phyloP scores from a whole-genome alignment of 352 stramenopile species.

The Blastocystis sp. region DNA sequence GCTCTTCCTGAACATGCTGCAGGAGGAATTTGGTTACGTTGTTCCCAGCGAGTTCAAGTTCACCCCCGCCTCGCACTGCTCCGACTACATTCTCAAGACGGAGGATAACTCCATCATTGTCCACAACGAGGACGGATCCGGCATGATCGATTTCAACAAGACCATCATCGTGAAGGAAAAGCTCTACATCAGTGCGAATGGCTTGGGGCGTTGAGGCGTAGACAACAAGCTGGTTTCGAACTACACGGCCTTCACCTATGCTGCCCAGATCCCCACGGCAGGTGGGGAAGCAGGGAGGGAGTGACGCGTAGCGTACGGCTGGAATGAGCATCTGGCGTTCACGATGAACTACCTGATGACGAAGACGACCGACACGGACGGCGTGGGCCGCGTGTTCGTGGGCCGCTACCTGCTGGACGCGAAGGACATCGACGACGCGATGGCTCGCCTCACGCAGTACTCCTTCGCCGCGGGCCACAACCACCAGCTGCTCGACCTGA shows the following conservation, averaged over 20 bases:
- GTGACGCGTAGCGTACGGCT: constrained; percentile 48
- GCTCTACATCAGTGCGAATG: constrained; percentile 43
- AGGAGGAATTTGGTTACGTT: constrained; percentile 68
- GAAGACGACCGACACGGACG: constrained; percentile 36
- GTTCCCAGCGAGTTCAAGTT: constrained; percentile 49
- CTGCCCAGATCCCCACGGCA: constrained; percentile 66
- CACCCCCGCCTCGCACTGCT: constrained; percentile 47
- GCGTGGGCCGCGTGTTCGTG: constrained; percentile 64
- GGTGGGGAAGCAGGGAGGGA: not conserved
- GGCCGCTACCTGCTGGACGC: constrained; percentile 60
- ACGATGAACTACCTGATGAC: constrained; percentile 69
- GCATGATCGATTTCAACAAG: constrained; percentile 68
- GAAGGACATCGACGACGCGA: constrained; percentile 28
- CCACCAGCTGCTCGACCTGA: constrained; percentile 61
- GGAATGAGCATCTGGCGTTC: constrained; percentile 66
- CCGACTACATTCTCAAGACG: constrained; percentile 61
- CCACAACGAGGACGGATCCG: constrained; percentile 68
- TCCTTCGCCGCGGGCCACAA: constrained; percentile 64
- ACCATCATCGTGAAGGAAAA: constrained; percentile 63
- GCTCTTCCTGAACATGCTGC: constrained; percentile 67
- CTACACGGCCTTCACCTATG: constrained; percentile 64
- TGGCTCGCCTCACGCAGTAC: constrained; percentile 55
- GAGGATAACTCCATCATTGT: constrained; percentile 63
- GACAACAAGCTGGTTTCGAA: constrained; percentile 43
- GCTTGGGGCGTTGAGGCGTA: not conserved